Evolutionary conservation across 148 eudicot species (phyloP).

Genomic region (Fagopyrum tataricum): DNA sequence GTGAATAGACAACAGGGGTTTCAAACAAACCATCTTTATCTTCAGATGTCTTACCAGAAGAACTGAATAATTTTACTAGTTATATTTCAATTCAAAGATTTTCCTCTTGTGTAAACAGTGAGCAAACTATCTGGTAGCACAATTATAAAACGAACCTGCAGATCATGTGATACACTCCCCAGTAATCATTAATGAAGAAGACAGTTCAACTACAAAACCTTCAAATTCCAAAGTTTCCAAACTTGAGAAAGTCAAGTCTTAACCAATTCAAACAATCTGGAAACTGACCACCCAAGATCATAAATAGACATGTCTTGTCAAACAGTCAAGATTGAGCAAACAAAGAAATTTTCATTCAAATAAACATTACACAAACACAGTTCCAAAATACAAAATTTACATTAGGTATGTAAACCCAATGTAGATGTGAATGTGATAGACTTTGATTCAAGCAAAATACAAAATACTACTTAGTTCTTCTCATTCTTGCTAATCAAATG

Average conservation of each 20-base stretch:
- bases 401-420: neutral
- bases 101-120: neutral
- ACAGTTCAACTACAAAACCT: neutral
- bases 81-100: neutral
- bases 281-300: slow-evolving; percentile 76
- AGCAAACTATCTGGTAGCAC: neutral
- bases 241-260: neutral
- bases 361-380: neutral
- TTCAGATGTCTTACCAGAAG: neutral
- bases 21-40: neutral
- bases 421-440: neutral
- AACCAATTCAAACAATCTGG: neutral
- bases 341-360: neutral
- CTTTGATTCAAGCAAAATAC: too few species aligned
- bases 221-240: neutral
- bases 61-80: neutral
- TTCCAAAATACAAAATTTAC: neutral
- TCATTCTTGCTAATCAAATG: too few species aligned
- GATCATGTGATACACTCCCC: neutral
- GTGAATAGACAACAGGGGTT: neutral
- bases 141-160: neutral
- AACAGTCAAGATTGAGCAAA: neutral
- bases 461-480: too few species aligned
- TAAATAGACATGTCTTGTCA: too few species aligned
- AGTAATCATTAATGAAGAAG: neutral